phyloP scores from a whole-genome alignment of 257 asterid species.

The Solanum virginianum region DNA sequence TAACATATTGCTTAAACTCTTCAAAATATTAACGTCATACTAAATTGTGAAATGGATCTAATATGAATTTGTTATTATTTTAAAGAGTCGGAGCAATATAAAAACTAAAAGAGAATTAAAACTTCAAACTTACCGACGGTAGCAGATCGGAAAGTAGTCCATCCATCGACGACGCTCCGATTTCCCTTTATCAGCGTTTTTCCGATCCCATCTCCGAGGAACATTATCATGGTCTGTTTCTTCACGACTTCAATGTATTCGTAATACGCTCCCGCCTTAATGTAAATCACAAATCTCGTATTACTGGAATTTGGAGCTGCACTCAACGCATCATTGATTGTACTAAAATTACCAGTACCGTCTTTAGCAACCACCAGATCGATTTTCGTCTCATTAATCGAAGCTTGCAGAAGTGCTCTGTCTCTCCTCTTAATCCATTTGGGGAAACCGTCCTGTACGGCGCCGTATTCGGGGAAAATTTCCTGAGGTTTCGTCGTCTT shows the following conservation, averaged over 20 bases:
- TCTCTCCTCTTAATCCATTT: slow-evolving; percentile 54
- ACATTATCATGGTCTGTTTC: slow-evolving; percentile 39
- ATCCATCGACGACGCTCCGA: slow-evolving; percentile 74
- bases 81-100: background rate
- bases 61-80: background rate
- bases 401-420: slow-evolving; percentile 45
- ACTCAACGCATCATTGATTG: slow-evolving; percentile 46
- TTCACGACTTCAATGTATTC: slow-evolving; percentile 66
- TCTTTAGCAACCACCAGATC: slow-evolving; percentile 65
- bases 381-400: slow-evolving; percentile 18
- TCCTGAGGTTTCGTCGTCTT: background rate
- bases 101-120: background rate
- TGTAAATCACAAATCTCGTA: slow-evolving; percentile 67
- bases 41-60: background rate
- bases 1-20: too few species aligned
- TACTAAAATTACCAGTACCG: slow-evolving; percentile 75
- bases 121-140: slow-evolving; percentile 58
- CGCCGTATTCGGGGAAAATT: slow-evolving; percentile 30
- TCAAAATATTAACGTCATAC: too few species aligned
- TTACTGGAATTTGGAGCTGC: slow-evolving; percentile 73
- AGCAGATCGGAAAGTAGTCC: slow-evolving; percentile 93
- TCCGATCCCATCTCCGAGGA: slow-evolving; percentile 92
- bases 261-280: slow-evolving; percentile 76
- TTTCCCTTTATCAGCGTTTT: slow-evolving; percentile 77
- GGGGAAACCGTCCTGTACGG: slow-evolving; percentile 38